These are phyloP conservation scores for Corylus heterophylla DNA, from an alignment of 306 rosid genomes.

Conservation along the genomic window DNA sequence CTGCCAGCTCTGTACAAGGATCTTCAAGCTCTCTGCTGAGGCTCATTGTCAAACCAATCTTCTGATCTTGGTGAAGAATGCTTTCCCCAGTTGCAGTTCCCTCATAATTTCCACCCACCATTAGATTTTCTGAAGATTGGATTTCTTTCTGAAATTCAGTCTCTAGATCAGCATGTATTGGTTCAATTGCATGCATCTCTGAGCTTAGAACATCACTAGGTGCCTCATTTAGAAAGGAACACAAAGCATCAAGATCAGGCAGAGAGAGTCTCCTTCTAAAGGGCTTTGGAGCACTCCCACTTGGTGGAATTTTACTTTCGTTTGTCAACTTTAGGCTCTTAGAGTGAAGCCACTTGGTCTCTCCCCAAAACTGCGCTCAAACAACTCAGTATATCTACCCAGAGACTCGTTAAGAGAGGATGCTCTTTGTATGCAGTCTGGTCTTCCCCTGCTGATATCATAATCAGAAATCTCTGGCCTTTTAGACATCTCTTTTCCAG, in stretches of 20 bases:
- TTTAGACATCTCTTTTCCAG: constrained; percentile 42
- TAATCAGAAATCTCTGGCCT: constrained; percentile 33
- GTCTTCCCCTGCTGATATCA: constrained; percentile 35
- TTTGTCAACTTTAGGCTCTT: constrained; percentile 59
- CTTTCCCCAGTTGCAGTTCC: constrained; percentile 25
- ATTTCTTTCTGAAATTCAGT: constrained; percentile 31
- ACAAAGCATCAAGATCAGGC: constrained; percentile 65
- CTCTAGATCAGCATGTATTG: constrained; percentile 35
- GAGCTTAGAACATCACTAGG: constrained; percentile 40
- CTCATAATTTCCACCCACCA: constrained; percentile 24
- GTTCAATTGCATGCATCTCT: constrained; percentile 25
- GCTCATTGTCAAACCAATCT: constrained; percentile 17
- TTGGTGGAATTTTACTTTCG: constrained; percentile 49
- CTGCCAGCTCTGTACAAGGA: constrained; percentile 2
- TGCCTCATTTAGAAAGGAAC: constrained; percentile 61
- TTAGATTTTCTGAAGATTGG: constrained; percentile 24
- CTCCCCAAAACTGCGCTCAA: constrained; percentile 52
- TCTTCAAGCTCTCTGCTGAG: constrained; percentile 28
- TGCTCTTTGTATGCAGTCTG: constrained; percentile 42
- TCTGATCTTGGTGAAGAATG: constrained; percentile 33
- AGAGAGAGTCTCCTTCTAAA: constrained; percentile 70
- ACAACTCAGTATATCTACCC: constrained; percentile 67
- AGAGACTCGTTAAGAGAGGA: constrained; percentile 65
- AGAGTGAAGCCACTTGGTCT: constrained; percentile 45
- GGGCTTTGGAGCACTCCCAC: constrained; percentile 39